These are phyloP conservation scores for Comarum palustre DNA, from an alignment of 306 rosid genomes.

Conservation along the genomic window DNA sequence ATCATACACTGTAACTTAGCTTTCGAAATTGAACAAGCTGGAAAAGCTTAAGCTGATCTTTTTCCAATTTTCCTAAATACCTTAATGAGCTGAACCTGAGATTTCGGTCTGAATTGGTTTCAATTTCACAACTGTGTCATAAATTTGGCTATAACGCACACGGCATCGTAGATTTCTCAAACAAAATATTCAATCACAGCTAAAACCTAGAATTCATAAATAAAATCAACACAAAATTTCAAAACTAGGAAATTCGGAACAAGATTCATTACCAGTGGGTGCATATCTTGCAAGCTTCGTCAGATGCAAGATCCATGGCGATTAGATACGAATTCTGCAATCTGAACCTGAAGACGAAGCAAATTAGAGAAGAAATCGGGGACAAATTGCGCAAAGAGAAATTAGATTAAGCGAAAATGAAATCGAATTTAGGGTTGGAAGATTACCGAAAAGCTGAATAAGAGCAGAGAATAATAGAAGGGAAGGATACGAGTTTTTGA, in stretches of 20 bases:
- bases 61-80: not conserved
- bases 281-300: constrained; percentile 54
- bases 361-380: constrained; percentile 15
- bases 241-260: not conserved
- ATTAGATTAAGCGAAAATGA: not conserved
- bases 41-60: not conserved
- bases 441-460: constrained; percentile 10
- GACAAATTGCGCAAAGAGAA: not conserved
- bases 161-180: not conserved
- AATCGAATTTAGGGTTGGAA: not conserved
- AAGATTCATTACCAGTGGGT: constrained; percentile 63
- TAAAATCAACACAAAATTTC: not conserved
- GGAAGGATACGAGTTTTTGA: too few species aligned
- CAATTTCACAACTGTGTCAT: not conserved
- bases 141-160: not conserved
- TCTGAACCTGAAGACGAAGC: constrained; percentile 9
- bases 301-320: constrained; percentile 62
- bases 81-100: not conserved
- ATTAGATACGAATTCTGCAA: not conserved
- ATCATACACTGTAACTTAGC: not conserved
- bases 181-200: not conserved
- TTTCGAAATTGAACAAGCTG: not conserved
- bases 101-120: not conserved
- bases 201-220: not conserved
- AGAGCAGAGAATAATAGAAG: too few species aligned